Evolutionary conservation across 805 yeast species (phyloP).

Genomic region (Candida jianshihensis): DNA sequence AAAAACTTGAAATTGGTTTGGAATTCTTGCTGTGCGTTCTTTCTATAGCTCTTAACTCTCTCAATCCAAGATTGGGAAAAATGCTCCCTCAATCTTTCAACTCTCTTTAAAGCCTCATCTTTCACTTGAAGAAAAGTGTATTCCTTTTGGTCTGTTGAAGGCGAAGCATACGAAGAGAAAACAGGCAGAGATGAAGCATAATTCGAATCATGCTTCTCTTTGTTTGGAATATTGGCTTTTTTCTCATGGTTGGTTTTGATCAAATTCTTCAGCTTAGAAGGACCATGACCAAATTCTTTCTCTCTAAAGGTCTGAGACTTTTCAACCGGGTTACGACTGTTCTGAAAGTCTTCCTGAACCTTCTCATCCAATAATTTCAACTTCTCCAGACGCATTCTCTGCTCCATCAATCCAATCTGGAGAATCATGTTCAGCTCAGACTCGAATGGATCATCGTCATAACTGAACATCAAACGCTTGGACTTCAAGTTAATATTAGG

Average conservation of each 20-base stretch:
- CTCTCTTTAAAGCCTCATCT: slow-evolving; percentile 3
- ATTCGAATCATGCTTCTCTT: neutral
- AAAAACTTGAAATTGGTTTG: slow-evolving; percentile 32
- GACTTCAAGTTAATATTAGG: slow-evolving; percentile 55
- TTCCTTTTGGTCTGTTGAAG: neutral
- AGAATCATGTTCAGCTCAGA: slow-evolving; percentile 56
- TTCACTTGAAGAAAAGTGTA: neutral
- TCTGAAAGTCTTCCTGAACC: slow-evolving; percentile 14
- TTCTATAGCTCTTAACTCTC: slow-evolving; percentile 44
- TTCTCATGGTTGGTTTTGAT: neutral
- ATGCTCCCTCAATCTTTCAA: slow-evolving; percentile 31
- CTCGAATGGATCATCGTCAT: slow-evolving; percentile 91
- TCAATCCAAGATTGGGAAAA: slow-evolving; percentile 67
- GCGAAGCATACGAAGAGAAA: neutral
- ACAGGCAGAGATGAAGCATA: neutral
- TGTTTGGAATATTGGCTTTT: neutral
- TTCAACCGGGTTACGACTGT: neutral
- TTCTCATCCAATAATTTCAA: slow-evolving; percentile 31
- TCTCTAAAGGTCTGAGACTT: neutral
- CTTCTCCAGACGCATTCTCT: slow-evolving; percentile 51
- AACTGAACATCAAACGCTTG: slow-evolving; percentile 47
- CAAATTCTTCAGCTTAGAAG: slow-evolving; percentile 2
- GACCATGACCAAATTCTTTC: neutral
- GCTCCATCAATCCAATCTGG: slow-evolving; percentile 63
- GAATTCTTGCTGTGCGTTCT: slow-evolving; percentile 33